Evolutionary conservation across 805 yeast genomes (phyloP), one percentile per base, ranked within the genome.

Genomic region (Metschnikowia corniflorae): DNA sequence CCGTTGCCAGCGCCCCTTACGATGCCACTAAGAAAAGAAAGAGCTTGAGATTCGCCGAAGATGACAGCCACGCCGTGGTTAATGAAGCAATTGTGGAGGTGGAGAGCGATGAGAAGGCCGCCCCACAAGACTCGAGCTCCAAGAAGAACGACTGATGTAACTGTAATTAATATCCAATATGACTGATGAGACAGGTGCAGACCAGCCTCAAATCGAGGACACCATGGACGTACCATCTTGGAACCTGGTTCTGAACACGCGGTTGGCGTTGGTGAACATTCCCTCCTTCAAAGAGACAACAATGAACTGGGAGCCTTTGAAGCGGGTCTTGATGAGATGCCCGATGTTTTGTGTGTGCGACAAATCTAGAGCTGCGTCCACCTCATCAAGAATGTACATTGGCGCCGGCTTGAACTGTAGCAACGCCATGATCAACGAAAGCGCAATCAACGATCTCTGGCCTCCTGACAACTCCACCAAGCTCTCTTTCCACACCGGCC

Each of bases 301-400:
- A 46, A 93, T 91, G 58, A 93, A 93, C 57, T 93, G 99, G 2
- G 97, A 85, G 1, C 95, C 96, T 60, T 86, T 84, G 64, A 93
- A 93, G 49, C 96, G 70, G 0, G 97, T 91, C 63, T 91, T 93
- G 60, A 93, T 93, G 57, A 93, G 70, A 54, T 87, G 96, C 3
- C 99, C 99, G 53, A 93, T 93, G 54, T 93, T 93, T 60, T 93
- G 97, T 1, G 99, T 93, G 57, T 93, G 99, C 41, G 94, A 86
- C 46, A 91, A 73, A 70, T 93, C 99, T 47, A 93, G 72, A 1
- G 99, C 99, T 1, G 99, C 98, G 65, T 93, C 98, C 25, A 93
- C 97, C 64, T 93, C 98, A 63, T 93, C 98, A 40, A 93, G 68
- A 49, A 93, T 91, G 55, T 93, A 93, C 95, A 93, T 86, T 6